Base-by-base conservation (phyloP, 441 rosid species). In the Manihot esculenta region DNA sequence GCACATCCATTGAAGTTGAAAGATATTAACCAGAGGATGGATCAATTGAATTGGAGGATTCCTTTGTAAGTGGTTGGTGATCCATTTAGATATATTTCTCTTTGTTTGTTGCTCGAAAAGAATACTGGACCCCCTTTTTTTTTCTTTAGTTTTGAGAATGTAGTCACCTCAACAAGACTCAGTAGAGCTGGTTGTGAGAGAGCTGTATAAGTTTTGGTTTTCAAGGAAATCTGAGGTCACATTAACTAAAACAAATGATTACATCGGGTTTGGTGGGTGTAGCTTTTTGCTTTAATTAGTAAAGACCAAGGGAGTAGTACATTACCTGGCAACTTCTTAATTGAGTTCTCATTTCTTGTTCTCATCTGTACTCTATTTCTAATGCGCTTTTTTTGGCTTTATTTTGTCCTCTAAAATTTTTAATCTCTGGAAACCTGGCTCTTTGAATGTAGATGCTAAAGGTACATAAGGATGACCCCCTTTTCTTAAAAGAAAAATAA, bases 41-140 rank as follows among this genome's bases (percentile, higher is more conserved):
- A 85, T 83, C 81, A 78, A 68, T 71, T 74, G 49, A 78, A 85
- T 42, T 88, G 97, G 91, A 75, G 94, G 56, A 81, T 92, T 78
- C 84, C 93, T 10, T 51, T 92, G 97, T 89, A 79, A 81, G 93
- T 78, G 57, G 8, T 47, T 71, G 33, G 30, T 13, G 21, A 59
- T 45, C 10, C 6, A 9, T 63, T 49, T 47, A 27, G 60, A 33
- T 57, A 20, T 27, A 20, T 58, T 21, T 27, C 60, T 51, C 54
- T 9, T 62, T 48, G 48, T 50, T 42, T 44, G 21, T 33, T 53
- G 13, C 20, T 59, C 24, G 17, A 20, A 13, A 26, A 51, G 9
- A 67, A 45, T 14, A 30, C 50, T 14, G 17, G 10, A 33, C 14
- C 7, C 45, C 64, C 9, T n/a, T 10, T 60, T 23, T 26, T n/a